A percentile compares a stretch with the other conserved stretches of the same genome.
Evolutionary conservation across 2,329 filamentous ascomycete species (phyloP).

Genomic region (Cordyceps fumosorosea): DNA sequence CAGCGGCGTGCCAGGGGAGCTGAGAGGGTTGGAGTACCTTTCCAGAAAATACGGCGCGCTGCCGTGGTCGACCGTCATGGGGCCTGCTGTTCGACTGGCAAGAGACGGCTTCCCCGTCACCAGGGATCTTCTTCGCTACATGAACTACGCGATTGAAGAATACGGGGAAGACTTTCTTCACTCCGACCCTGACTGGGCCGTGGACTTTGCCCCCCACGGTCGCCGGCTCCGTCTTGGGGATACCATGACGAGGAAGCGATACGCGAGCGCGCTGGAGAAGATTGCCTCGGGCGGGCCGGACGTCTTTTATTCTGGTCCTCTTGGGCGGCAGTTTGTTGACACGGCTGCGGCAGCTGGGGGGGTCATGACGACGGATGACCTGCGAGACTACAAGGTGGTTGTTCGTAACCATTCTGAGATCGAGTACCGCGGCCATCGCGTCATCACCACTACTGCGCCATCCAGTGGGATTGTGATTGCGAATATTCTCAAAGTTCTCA

Average conservation of each 20-base stretch:
- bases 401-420: conserved; percentile 55
- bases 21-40: conserved; percentile 67
- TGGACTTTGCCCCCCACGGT: conserved; percentile 78
- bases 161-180: conserved; percentile 52
- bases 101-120: conserved; percentile 68
- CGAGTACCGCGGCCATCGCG: conserved; percentile 61
- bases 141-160: conserved; percentile 44
- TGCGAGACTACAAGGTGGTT: conserved; percentile 64
- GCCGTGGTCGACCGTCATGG: conserved; percentile 59
- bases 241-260: conserved; percentile 65
- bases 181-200: conserved; percentile 66
- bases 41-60: conserved; percentile 61
- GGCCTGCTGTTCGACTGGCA: conserved; percentile 65
- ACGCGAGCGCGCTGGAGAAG: conserved; percentile 64
- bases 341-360: conserved; percentile 59
- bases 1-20: conserved; percentile 60
- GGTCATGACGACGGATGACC: conserved; percentile 68
- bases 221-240: conserved; percentile 59
- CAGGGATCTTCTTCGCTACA: conserved; percentile 64
- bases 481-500: conserved; percentile 64
- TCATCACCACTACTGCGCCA: conserved; percentile 62
- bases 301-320: conserved; percentile 62
- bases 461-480: conserved; percentile 66
- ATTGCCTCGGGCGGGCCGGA: conserved; percentile 60
- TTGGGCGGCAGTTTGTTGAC: conserved; percentile 63